Evolutionary conservation across 306 rosid species (phyloP), one percentile per base, ranked within the genome.

Genomic region (Acacia melanoxylon): DNA sequence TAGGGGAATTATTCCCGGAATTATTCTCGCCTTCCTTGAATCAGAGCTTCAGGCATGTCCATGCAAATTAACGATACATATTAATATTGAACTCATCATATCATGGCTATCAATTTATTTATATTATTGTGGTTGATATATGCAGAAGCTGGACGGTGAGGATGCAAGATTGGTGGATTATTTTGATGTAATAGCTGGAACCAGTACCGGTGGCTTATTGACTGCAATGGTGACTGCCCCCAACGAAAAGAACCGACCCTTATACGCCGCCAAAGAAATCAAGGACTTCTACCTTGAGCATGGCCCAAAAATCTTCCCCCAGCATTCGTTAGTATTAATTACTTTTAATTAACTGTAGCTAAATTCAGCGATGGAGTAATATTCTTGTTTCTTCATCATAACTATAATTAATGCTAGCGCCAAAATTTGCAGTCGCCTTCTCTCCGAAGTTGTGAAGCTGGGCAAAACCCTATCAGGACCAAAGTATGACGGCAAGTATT

Each of bases 191-290:
- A 84, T 92, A 61, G 66, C 94, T 0, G 97, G 94, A 54, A 92
- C 94, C 51, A 92, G 97, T 56, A 92, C 97, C 0, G 94, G 97
- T 0, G 97, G 97, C 35, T 83, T 92, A 65, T 88, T 92, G 40
- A 87, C 97, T 6, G 83, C 92, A 46, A 92, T 92, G 92, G 80
- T 92, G 4, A 76, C 94, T 13, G 69, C 94, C 9, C 97, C 92
- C 20, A 72, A 92, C 51, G 85, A 89, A 33, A 87, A 92, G 3
- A 89, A 87, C n/a, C 86, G 92, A 62, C 97, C 97, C 29, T 1
- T 92, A 11, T 90, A 76, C 63, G 88, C 91, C 0, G 94, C 94
- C 45, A 88, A 86, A 41, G 97, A 92, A 49, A 92, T 92, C 22
- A 92, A 87, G 74, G 80, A 84, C 16, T 92, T 90, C 81, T 92